phyloP scores from a whole-genome alignment of 306 rosid species.

The Castanopsis chinensis region DNA sequence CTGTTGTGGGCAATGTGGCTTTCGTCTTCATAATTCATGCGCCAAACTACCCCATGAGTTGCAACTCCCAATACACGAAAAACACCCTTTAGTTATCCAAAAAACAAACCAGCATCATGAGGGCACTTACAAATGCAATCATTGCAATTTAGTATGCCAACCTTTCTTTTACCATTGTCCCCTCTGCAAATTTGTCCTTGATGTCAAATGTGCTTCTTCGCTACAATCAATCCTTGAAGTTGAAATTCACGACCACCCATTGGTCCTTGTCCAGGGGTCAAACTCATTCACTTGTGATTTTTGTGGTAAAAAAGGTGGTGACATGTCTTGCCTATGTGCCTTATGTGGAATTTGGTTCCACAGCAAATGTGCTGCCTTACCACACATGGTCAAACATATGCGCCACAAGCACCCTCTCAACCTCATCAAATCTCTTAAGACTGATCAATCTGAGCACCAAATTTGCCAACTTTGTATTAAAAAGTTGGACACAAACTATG shows the following conservation, averaged over 20 bases:
- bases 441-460: not conserved
- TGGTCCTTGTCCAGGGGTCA: not conserved
- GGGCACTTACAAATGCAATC: no score
- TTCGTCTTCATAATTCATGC: no score
- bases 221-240: not conserved
- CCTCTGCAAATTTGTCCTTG: no score
- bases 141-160: no score
- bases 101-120: no score
- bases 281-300: not conserved
- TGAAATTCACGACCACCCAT: not conserved
- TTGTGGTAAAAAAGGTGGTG: not conserved
- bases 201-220: no score
- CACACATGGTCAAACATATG: not conserved
- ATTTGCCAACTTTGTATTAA: not conserved
- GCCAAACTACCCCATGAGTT: no score
- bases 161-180: no score
- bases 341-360: not conserved
- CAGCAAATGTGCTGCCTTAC: not conserved
- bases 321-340: not conserved
- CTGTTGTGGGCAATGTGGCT: rapidly evolving
- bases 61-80: no score
- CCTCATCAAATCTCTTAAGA: not conserved
- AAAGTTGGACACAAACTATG: not conserved
- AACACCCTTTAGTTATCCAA: no score
- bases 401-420: not conserved